phyloP scores from a whole-genome alignment of 2,329 filamentous ascomycete genomes.

The Hypomyces perniciosus region DNA sequence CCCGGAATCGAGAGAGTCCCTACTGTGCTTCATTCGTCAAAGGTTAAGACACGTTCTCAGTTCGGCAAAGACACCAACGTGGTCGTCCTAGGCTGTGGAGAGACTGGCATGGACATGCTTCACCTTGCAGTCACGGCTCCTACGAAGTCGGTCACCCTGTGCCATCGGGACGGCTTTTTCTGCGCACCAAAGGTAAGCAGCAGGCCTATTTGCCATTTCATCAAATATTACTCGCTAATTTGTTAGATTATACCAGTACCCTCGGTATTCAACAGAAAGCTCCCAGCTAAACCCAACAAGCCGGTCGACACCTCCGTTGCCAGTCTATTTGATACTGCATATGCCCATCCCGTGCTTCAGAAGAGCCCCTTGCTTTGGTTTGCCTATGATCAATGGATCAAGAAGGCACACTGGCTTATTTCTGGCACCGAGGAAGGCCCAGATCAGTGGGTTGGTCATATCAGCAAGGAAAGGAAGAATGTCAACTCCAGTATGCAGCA shows the following conservation, averaged over 20 bases:
- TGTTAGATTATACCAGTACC: conserved; percentile 24
- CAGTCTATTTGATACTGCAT: conserved; percentile 46
- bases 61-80: conserved; percentile 36
- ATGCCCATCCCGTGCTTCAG: conserved; percentile 41
- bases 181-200: conserved; percentile 36
- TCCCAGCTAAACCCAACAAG: conserved; percentile 29
- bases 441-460: conserved; percentile 43
- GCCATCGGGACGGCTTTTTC: conserved; percentile 41
- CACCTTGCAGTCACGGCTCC: conserved; percentile 39
- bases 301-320: conserved; percentile 42
- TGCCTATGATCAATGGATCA: conserved; percentile 42
- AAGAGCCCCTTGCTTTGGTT: conserved; percentile 37
- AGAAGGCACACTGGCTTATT: conserved; percentile 36
- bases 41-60: conserved; percentile 36
- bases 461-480: conserved; percentile 32
- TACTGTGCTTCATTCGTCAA: conserved; percentile 36
- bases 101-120: conserved; percentile 41
- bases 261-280: neutral
- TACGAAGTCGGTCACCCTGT: conserved; percentile 37
- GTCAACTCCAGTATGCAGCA: conserved; percentile 26
- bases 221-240: neutral
- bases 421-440: conserved; percentile 40
- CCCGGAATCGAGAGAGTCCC: conserved; percentile 32
- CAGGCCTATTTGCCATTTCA: too few relatives aligned
- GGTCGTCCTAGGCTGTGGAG: conserved; percentile 38